These are phyloP conservation scores for Chaetothyriales sp. DNA, from an alignment of 2,329 filamentous ascomycete species.

Conservation along the genomic window DNA sequence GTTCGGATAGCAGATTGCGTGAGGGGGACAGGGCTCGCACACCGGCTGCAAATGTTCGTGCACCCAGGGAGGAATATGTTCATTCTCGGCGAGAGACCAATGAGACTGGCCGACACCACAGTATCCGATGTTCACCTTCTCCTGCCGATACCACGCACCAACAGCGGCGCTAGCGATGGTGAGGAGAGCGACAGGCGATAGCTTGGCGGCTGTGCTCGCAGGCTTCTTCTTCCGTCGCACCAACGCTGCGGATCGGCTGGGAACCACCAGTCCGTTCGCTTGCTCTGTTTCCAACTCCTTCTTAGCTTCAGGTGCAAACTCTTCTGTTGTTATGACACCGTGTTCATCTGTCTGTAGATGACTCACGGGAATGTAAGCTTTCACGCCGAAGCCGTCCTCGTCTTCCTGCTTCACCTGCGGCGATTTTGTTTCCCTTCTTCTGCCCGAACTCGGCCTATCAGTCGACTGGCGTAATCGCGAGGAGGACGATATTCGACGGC, in stretches of 20 bases:
- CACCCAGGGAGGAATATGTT: slow-evolving; percentile 58
- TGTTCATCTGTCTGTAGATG: slow-evolving; percentile 30
- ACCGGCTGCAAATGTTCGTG: slow-evolving; percentile 53
- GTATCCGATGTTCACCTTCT: slow-evolving; percentile 92
- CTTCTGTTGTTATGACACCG: slow-evolving; percentile 60
- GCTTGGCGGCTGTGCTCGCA: slow-evolving; percentile 40
- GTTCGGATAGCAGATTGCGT: slow-evolving; percentile 75
- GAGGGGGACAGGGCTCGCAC: slow-evolving; percentile 79
- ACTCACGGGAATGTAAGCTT: slow-evolving; percentile 37
- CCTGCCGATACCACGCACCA: slow-evolving; percentile 74
- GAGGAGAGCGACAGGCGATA: slow-evolving; percentile 58
- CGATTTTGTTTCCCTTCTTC: slow-evolving; percentile 39
- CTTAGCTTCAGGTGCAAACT: slow-evolving; percentile 87
- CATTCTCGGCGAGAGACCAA: slow-evolving; percentile 43
- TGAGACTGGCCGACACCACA: slow-evolving; percentile 67
- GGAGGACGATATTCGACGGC: slow-evolving; percentile 37
- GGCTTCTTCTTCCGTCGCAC: slow-evolving; percentile 29
- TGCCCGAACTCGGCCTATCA: slow-evolving; percentile 11
- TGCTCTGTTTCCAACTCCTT: slow-evolving; percentile 59
- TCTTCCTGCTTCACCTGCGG: slow-evolving; percentile 38
- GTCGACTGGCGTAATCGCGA: slow-evolving; percentile 29
- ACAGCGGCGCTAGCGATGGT: slow-evolving; percentile 58
- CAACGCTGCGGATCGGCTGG: slow-evolving; percentile 24
- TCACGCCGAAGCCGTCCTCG: slow-evolving; percentile 34
- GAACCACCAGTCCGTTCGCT: slow-evolving; percentile 16